Conservation (phyloP, 148 eudicot genomes). For the Nepenthes gracilis region DNA sequence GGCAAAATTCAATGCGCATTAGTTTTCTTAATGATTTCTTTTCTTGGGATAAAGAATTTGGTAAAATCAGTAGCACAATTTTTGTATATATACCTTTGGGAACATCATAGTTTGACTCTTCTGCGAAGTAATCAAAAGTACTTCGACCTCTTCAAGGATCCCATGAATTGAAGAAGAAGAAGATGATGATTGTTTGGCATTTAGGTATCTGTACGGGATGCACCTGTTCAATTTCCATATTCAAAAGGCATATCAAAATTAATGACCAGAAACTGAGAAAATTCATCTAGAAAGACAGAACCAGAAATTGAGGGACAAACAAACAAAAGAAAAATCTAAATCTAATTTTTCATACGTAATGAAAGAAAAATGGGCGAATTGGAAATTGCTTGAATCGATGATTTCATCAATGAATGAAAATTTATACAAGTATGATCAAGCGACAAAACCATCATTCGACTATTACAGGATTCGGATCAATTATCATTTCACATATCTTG, state of each 20-base stretch:
- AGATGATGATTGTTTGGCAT: neutral
- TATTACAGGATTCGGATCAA: too few species aligned
- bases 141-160: constrained; percentile 27
- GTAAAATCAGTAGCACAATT: neutral
- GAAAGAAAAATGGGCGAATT: too few species aligned
- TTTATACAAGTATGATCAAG: too few species aligned
- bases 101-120: constrained; percentile 43
- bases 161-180: constrained; percentile 2
- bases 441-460: too few species aligned
- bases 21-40: neutral
- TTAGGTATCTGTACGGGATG: constrained; percentile 36
- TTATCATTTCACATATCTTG: too few species aligned
- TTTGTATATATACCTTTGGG: constrained; percentile 33
- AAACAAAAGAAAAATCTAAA: neutral
- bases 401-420: too few species aligned
- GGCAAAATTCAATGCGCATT: neutral
- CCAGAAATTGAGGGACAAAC: neutral
- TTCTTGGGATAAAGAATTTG: neutral
- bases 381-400: too few species aligned
- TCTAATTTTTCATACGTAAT: too few species aligned
- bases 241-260: neutral
- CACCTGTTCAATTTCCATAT: constrained; percentile 23
- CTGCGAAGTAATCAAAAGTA: constrained; percentile 48
- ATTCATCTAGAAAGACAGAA: too few species aligned
- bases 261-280: neutral